These are phyloP conservation scores for Pseudonitzschia multistriata DNA, from an alignment of 108 stramenopile genomes.

Conservation along the genomic window DNA sequence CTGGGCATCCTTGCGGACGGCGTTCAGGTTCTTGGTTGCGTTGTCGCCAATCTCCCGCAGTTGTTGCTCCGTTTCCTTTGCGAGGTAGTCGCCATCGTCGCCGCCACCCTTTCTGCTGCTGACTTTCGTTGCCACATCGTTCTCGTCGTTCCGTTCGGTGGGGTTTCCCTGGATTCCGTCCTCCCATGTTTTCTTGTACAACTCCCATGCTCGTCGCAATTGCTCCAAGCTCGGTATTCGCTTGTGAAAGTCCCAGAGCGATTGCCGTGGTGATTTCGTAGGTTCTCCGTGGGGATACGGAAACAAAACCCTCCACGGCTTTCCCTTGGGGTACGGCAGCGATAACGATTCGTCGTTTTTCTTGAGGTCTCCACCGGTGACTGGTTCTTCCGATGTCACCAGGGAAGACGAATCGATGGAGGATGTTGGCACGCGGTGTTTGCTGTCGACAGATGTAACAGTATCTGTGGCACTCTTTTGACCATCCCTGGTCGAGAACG, in stretches of 20 bases:
- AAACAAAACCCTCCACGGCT: conserved; percentile 34
- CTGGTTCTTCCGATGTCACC: neutral
- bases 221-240: conserved; percentile 17
- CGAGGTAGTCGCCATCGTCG: neutral
- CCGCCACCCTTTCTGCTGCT: neutral
- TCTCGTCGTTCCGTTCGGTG: conserved; percentile 8
- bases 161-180: conserved; percentile 27
- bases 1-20: conserved; percentile 40
- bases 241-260: neutral
- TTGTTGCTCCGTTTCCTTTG: neutral
- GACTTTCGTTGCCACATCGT: neutral
- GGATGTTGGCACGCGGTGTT: neutral
- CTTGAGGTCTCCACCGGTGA: neutral
- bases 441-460: neutral
- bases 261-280: neutral
- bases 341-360: neutral
- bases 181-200: conserved; percentile 41
- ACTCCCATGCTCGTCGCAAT: conserved; percentile 21
- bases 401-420: neutral
- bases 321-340: conserved; percentile 24
- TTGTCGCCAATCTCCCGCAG: conserved; percentile 36
- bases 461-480: neutral
- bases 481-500: no score
- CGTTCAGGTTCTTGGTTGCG: conserved; percentile 53
- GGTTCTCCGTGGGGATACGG: conserved; percentile 22